These are phyloP conservation scores for Talaromyces funiculosus DNA, from an alignment of 2,329 filamentous ascomycete genomes.

Conservation along the genomic window DNA sequence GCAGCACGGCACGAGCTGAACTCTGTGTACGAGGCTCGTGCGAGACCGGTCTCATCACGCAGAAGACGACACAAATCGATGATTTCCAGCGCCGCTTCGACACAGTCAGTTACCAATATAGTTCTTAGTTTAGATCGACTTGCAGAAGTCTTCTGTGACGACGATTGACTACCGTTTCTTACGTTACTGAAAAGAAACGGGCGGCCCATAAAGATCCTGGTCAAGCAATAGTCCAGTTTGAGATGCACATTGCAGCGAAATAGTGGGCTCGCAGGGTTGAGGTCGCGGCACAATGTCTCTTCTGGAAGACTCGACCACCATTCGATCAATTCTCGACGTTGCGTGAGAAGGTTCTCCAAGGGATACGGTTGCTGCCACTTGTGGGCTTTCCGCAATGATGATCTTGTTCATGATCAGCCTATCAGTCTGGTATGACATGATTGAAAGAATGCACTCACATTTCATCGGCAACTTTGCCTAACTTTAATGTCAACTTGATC, in stretches of 20 bases:
- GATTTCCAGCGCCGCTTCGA: conserved; percentile 49
- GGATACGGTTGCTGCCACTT: conserved; percentile 37
- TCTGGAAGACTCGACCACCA: conserved; percentile 40
- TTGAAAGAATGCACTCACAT: conserved; percentile 26
- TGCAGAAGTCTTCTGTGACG: conserved; percentile 25
- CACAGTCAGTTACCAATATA: conserved; percentile 47
- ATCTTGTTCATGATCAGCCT: conserved; percentile 23
- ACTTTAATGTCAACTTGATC: conserved; percentile 40
- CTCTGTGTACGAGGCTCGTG: conserved; percentile 52
- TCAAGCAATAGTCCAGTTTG: conserved; percentile 49
- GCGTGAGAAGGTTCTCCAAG: conserved; percentile 34
- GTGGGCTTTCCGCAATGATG: conserved; percentile 33
- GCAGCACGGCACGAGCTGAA: conserved; percentile 53
- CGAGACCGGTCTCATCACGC: conserved; percentile 48
- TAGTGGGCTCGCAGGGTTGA: conserved; percentile 36
- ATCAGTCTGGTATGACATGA: conserved; percentile 14
- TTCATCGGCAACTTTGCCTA: conserved; percentile 37
- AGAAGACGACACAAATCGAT: conserved; percentile 48
- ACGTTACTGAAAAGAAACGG: conserved; percentile 47
- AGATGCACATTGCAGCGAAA: conserved; percentile 49
- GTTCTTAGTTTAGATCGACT: conserved; percentile 31
- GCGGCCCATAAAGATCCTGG: conserved; percentile 51
- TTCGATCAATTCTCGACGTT: conserved; percentile 35
- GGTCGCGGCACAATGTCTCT: conserved; percentile 36
- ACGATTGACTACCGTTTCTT: conserved; percentile 24